Evolutionary conservation across 176 grass and related monocot species (phyloP), one percentile per base, ranked within the genome.

Genomic region (Oryza punctata): DNA sequence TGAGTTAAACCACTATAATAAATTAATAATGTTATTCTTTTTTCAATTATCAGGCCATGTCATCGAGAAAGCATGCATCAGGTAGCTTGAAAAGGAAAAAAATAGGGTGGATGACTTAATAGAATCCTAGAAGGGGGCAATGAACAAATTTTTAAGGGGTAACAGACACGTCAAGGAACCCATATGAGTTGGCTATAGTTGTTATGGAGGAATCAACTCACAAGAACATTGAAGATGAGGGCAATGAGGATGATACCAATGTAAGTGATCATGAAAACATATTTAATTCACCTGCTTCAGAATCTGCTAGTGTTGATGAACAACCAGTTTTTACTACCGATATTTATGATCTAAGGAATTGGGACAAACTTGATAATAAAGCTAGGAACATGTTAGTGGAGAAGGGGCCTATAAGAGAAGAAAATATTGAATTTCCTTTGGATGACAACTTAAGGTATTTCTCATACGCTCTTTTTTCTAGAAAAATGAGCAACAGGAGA

Each of bases 351-450:
- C 44, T n/a, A 16, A 26, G 12, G 28, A 1, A 73, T 8, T 74
- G 26, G 45, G 45, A 52, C 9, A 74, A 74, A 52, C 26, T 74
- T 18, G 72, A 74, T 30, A 50, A 74, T 16, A 74, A 52, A 30
- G 45, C 14, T 30, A 74, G 44, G 44, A 14, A 74, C 15, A 32
- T 50, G 10, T 52, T 74, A 74, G 45, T 74, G 7, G 72, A 74
- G 8, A 74, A 74, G 15, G 44, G 72, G 1, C 72, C 25, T 32
- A 49, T 73, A 73, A 74, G 45, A 54, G 72, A 74, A 32, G 30
- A 74, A 8, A 74, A 74, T 52, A 10, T 52, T 74, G 14, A 10
- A 9, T 52, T 52, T 15, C 45, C 72, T 9, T 3, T 10, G 12
- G 15, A 73, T 73, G 25, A 1, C 7, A 28, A 16, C 6, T 45